Conservation (phyloP, 345 rosid species). For the Passiflora organensis region DNA sequence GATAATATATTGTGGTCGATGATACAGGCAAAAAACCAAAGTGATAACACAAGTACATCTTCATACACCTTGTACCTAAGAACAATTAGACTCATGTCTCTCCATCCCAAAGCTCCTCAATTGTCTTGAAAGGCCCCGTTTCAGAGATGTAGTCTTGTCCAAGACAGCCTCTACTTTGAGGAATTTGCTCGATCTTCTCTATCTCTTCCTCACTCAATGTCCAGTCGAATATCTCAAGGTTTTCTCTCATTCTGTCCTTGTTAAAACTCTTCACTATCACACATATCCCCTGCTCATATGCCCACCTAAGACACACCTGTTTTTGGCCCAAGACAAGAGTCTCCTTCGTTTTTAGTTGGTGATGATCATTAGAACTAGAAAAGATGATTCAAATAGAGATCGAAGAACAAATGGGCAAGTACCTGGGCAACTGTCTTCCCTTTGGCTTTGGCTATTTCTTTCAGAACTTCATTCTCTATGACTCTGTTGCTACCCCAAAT, state of each 20-base stretch:
- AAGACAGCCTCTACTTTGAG: conserved; percentile 37
- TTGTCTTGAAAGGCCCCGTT: conserved; percentile 33
- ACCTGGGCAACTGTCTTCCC: conserved; percentile 82
- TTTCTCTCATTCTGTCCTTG: conserved; percentile 48
- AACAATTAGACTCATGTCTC: conserved; percentile 20
- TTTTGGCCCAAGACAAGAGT: too few species aligned
- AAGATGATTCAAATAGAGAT: too few species aligned
- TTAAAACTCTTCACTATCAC: conserved; percentile 56
- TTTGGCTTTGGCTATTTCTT: conserved; percentile 54
- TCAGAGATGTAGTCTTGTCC: conserved; percentile 31
- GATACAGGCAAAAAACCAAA: too few species aligned
- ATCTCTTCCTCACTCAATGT: conserved; percentile 40
- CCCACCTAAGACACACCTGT: conserved; percentile 58
- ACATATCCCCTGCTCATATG: conserved; percentile 42
- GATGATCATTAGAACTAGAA: too few species aligned
- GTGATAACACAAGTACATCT: not conserved
- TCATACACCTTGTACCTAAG: not conserved
- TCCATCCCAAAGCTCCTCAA: conserved; percentile 44
- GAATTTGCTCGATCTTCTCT: conserved; percentile 35
- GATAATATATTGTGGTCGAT: too few species aligned
- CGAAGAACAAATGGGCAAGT: too few species aligned
- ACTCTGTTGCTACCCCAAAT: conserved; percentile 62
- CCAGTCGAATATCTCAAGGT: conserved; percentile 57
- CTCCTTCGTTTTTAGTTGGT: too few species aligned
- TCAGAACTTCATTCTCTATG: conserved; percentile 53